Evolutionary conservation across 2,329 filamentous ascomycete genomes (phyloP).

Genomic region (Trichoderma sp.): DNA sequence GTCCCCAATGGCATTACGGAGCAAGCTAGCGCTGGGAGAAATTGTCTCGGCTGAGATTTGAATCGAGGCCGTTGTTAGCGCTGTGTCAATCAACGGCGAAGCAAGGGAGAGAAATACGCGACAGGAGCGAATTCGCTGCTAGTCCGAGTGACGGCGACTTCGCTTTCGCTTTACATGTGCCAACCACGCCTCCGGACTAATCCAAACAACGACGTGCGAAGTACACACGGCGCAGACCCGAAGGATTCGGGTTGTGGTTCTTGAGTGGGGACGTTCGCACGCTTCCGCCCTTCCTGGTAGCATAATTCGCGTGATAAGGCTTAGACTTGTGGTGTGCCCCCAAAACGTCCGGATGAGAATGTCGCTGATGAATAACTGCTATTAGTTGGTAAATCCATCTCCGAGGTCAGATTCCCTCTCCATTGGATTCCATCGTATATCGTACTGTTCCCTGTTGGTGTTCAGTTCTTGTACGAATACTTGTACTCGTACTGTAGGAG

Average conservation of each 20-base stretch:
- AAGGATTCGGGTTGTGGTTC: slow-evolving; percentile 14
- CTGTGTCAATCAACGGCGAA: neutral
- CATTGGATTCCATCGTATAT: neutral
- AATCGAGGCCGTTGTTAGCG: slow-evolving; percentile 8
- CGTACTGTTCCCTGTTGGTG: neutral
- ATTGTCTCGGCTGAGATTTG: neutral
- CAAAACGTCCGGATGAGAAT: neutral
- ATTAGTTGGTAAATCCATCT: neutral
- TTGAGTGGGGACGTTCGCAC: neutral
- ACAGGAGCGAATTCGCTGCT: neutral
- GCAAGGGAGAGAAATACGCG: neutral
- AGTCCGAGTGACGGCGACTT: neutral
- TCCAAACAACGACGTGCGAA: slow-evolving; percentile 4
- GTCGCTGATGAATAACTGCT: neutral
- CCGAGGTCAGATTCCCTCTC: neutral
- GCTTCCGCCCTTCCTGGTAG: neutral
- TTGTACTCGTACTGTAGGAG: neutral
- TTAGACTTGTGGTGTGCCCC: neutral
- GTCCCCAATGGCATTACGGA: neutral
- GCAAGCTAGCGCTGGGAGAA: slow-evolving; percentile 2
- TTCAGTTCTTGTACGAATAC: neutral
- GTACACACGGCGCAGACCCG: neutral
- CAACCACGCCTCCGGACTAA: neutral
- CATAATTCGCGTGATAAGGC: slow-evolving; percentile 9
- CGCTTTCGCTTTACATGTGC: neutral